These are phyloP conservation scores for Colletotrichum magnum DNA, from an alignment of 2,329 filamentous ascomycete species.

Conservation along the genomic window DNA sequence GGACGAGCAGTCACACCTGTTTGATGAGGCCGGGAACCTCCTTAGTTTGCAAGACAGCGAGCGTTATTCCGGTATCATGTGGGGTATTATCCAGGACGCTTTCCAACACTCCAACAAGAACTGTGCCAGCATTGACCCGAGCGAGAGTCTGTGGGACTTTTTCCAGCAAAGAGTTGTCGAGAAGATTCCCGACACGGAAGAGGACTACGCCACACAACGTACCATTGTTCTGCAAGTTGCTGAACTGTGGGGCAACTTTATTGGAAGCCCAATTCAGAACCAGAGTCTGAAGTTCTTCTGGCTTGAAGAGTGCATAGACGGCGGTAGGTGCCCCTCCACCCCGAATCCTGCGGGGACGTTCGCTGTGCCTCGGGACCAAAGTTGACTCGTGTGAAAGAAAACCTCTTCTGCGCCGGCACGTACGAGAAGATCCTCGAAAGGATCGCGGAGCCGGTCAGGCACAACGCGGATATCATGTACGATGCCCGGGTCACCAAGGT, in stretches of 20 bases:
- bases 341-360: not conserved
- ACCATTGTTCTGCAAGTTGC: conserved; percentile 65
- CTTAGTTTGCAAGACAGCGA: conserved; percentile 63
- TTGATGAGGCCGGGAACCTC: conserved; percentile 68
- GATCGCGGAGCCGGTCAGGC: conserved; percentile 70
- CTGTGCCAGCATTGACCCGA: conserved; percentile 60
- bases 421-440: conserved; percentile 71
- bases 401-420: conserved; percentile 72
- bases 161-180: conserved; percentile 61
- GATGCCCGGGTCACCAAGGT: conserved; percentile 64
- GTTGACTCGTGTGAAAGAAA: conserved; percentile 57
- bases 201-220: conserved; percentile 57
- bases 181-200: conserved; percentile 62
- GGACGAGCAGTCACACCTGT: conserved; percentile 68
- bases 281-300: conserved; percentile 85
- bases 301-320: conserved; percentile 84
- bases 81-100: conserved; percentile 77
- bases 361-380: not conserved
- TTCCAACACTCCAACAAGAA: conserved; percentile 76
- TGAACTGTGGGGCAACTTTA: conserved; percentile 79
- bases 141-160: conserved; percentile 68
- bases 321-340: conserved; percentile 59
- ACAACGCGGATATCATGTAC: conserved; percentile 68
- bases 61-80: conserved; percentile 68
- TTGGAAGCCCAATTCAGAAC: conserved; percentile 73